Evolutionary conservation across 2,329 filamentous ascomycete genomes (phyloP).

Genomic region (Trichoderma breve): DNA sequence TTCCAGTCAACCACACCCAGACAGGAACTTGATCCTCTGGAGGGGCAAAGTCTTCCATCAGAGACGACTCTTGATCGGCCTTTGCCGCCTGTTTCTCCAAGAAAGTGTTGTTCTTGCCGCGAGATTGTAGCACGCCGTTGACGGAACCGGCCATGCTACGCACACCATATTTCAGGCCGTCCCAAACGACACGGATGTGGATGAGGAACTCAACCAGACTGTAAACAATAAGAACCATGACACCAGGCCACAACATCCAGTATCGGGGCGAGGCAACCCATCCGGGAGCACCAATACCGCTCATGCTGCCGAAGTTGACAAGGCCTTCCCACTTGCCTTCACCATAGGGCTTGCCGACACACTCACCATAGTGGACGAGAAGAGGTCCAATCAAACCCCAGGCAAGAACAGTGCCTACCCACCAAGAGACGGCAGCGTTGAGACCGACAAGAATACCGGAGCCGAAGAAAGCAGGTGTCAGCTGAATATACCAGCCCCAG

Average conservation of each 20-base stretch:
- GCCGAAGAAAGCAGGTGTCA: conserved; percentile 60
- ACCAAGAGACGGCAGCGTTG: conserved; percentile 59
- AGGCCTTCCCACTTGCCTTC: conserved; percentile 33
- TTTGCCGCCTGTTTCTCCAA: conserved; percentile 39
- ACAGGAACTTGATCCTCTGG: conserved; percentile 48
- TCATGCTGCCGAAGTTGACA: conserved; percentile 34
- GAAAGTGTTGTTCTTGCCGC: conserved; percentile 33
- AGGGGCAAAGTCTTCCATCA: conserved; percentile 41
- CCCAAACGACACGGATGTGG: conserved; percentile 38
- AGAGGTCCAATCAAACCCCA: conserved; percentile 53
- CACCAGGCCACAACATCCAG: conserved; percentile 45
- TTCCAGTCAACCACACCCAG: conserved; percentile 52
- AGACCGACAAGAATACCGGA: conserved; percentile 50
- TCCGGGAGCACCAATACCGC: conserved; percentile 28
- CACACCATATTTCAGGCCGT: conserved; percentile 36
- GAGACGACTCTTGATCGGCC: conserved; percentile 30
- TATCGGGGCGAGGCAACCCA: conserved; percentile 40
- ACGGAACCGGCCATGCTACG: conserved; percentile 31
- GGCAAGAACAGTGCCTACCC: conserved; percentile 52
- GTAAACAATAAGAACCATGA: conserved; percentile 45
- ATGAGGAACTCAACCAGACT: conserved; percentile 42
- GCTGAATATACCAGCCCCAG: conserved; percentile 61
- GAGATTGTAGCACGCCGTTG: conserved; percentile 33
- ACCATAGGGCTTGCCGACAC: conserved; percentile 42
- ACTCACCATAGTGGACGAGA: conserved; percentile 49